Conservation (phyloP, 2,329 filamentous ascomycete species). For the Didymosphaeria variabile region DNA sequence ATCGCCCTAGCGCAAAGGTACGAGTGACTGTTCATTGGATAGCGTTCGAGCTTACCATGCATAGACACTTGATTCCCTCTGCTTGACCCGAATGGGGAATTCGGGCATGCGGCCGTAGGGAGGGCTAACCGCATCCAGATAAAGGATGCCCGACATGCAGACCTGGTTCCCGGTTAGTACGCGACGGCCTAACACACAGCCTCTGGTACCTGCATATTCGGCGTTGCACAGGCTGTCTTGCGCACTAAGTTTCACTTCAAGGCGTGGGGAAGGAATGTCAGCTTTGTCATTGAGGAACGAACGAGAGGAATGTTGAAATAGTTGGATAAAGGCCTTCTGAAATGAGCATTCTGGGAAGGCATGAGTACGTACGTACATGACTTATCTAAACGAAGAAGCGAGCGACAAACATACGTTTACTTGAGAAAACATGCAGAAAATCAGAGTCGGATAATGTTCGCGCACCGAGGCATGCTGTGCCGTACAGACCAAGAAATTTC, state of each 20-base stretch:
- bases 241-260: background rate
- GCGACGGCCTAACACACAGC: slow-evolving; percentile 5
- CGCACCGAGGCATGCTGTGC: background rate
- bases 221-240: slow-evolving; percentile 5
- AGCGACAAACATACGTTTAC: background rate
- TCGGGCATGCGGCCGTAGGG: slow-evolving; percentile 1
- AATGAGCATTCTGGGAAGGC: slow-evolving; percentile 5
- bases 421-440: background rate
- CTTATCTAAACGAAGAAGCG: background rate
- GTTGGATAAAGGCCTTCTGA: background rate
- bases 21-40: background rate
- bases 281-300: background rate
- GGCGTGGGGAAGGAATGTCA: background rate
- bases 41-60: slow-evolving; percentile 1
- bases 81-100: slow-evolving; percentile 3
- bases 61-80: background rate
- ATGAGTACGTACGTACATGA: slow-evolving; percentile 8
- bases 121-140: slow-evolving; percentile 3
- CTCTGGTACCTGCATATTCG: slow-evolving; percentile 14
- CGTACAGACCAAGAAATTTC: background rate
- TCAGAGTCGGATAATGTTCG: background rate
- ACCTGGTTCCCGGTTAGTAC: slow-evolving; percentile 9
- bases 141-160: slow-evolving; percentile 18
- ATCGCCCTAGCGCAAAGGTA: background rate
- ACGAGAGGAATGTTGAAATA: background rate